phyloP scores from a whole-genome alignment of 202 grass and related monocot genomes.

The Brachypodium distachyon region DNA sequence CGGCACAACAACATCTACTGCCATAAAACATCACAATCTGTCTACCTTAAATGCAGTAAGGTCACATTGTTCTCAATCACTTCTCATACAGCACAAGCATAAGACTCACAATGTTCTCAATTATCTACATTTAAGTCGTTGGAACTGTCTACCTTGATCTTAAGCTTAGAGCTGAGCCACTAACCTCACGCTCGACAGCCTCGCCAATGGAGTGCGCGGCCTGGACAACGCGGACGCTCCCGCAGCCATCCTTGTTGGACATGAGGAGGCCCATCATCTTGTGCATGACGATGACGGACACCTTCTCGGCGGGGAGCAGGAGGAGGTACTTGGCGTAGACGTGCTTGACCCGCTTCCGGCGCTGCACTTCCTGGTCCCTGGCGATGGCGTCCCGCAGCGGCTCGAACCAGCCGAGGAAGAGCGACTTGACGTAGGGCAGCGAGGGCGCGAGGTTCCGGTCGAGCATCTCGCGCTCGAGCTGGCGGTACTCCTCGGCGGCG shows the following conservation, averaged over 20 bases:
- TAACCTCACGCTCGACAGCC: constrained; percentile 83
- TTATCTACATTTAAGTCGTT: neutral
- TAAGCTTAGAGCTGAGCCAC: neutral
- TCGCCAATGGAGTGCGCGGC: constrained; percentile 67
- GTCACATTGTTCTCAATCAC: neutral
- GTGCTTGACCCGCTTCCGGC: constrained; percentile 47
- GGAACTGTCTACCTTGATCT: neutral
- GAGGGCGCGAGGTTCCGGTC: constrained; percentile 72
- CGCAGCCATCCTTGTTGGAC: constrained; percentile 49
- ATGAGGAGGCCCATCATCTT: constrained; percentile 87
- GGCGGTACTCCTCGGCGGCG: constrained; percentile 77
- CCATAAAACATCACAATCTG: neutral
- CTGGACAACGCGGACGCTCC: constrained; percentile 60
- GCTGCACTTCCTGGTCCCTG: constrained; percentile 59
- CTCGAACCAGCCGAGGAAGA: constrained; percentile 95
- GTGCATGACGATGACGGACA: constrained; percentile 90
- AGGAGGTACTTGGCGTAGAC: constrained; percentile 58
- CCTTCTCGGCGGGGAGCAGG: constrained; percentile 69
- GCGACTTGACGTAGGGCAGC: constrained; percentile 82
- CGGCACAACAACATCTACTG: neutral
- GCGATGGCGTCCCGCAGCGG: constrained; percentile 69
- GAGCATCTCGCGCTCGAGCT: constrained; percentile 83
- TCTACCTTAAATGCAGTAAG: neutral
- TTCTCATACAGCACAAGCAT: neutral
- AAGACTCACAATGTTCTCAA: neutral